Evolutionary conservation across 164 flowering plant species (phyloP).

Genomic region (Taxillus chinensis): DNA sequence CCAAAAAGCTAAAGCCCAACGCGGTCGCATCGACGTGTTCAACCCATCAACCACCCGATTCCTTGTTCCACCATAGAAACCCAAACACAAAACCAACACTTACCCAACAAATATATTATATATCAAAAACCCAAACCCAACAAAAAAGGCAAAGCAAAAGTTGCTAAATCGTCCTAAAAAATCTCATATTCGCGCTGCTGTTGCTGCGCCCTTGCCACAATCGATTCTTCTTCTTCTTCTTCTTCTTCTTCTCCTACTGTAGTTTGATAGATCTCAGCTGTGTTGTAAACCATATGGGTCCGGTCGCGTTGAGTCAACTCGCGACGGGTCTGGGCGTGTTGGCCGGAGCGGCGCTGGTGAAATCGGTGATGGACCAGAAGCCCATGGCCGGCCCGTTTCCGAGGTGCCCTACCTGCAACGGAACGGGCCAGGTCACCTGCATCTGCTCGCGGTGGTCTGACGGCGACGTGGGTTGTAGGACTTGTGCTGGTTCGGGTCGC

Average conservation of each 20-base stretch:
- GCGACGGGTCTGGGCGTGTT: slow-evolving; percentile 85
- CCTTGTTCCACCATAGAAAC: not conserved
- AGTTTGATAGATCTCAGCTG: too few relatives aligned
- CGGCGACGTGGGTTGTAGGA: slow-evolving; percentile 80
- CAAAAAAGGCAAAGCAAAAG: too few relatives aligned
- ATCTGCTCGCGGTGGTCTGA: slow-evolving; percentile 87
- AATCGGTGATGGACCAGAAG: slow-evolving; percentile 65
- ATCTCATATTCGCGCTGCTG: too few relatives aligned
- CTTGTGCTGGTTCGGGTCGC: slow-evolving; percentile 85
- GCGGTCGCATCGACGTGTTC: slow-evolving; percentile 32
- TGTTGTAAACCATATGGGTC: slow-evolving; percentile 31
- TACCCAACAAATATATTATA: too few relatives aligned
- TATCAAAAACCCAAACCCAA: too few relatives aligned
- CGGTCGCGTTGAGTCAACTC: slow-evolving; percentile 56
- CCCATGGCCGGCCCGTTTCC: slow-evolving; percentile 69
- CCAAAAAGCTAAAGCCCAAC: not conserved
- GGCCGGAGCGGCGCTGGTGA: slow-evolving; percentile 77
- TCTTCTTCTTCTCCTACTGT: too few relatives aligned
- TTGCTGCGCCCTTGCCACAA: too few relatives aligned
- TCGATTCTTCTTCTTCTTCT: too few relatives aligned
- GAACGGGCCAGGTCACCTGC: slow-evolving; percentile 73
- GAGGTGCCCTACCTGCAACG: slow-evolving; percentile 76
- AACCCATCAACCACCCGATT: slow-evolving; percentile 18
- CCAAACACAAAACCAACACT: not conserved
- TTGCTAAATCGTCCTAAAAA: too few relatives aligned